Conservation (phyloP, 176 grass and related monocot species). For the Urochloa ruziziensis region DNA sequence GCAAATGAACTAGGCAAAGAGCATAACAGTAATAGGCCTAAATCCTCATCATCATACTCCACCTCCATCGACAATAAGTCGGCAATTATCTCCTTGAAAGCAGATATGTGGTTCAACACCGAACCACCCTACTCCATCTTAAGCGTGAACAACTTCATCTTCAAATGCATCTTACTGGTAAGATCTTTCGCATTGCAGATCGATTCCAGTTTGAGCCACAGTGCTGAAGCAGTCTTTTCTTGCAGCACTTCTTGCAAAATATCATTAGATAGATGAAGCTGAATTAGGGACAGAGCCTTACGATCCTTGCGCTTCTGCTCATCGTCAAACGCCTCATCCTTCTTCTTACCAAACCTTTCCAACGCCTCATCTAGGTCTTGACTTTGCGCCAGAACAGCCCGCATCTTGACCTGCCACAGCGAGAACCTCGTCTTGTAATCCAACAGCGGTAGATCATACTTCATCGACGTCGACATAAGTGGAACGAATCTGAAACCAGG, state of each 20-base stretch:
- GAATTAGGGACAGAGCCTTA: no score
- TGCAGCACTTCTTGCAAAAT: conserved; percentile 10
- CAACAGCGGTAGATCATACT: not conserved
- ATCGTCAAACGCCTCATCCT: not conserved
- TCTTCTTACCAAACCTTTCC: not conserved
- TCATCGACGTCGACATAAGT: no score
- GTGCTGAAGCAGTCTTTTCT: not conserved
- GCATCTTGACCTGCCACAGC: conserved; percentile 18
- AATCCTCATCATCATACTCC: conserved; percentile 18
- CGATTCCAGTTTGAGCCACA: not conserved
- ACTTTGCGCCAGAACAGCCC: not conserved
- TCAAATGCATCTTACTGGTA: not conserved
- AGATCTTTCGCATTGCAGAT: not conserved
- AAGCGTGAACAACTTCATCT: not conserved
- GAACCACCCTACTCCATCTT: not conserved
- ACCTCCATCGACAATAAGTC: conserved; percentile 2
- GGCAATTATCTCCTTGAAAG: not conserved
- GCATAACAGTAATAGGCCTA: not conserved
- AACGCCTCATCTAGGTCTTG: not conserved
- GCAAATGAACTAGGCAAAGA: no score
- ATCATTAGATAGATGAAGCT: conserved; percentile 20
- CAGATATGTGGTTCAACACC: not conserved
- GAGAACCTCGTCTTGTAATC: no score
- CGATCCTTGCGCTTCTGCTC: not conserved
- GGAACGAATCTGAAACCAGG: no score